Evolutionary conservation across 768 basidiomycete genomes (phyloP).

Genomic region (Trametes coccinea): DNA sequence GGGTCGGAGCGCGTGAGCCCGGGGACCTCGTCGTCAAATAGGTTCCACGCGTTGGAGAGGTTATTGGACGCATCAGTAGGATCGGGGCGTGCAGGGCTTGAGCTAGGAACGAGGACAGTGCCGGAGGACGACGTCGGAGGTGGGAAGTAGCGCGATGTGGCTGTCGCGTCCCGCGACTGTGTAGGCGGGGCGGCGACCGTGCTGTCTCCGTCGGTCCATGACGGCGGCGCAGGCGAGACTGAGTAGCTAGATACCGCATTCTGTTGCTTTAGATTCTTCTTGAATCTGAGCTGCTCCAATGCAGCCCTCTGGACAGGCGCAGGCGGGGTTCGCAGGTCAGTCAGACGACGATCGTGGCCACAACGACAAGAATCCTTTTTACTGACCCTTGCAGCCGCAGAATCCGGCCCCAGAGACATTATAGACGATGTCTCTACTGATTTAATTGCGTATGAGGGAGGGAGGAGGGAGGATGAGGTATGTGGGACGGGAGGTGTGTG

Average conservation of each 20-base stretch:
- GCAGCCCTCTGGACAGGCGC: conserved; percentile 40
- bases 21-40: conserved; percentile 45
- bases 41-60: conserved; percentile 37
- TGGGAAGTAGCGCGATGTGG: conserved; percentile 61
- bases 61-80: conserved; percentile 39
- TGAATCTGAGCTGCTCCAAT: conserved; percentile 48
- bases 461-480: conserved; percentile 2
- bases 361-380: conserved; percentile 19
- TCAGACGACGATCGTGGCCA: conserved; percentile 24
- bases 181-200: conserved; percentile 43
- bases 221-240: conserved; percentile 26
- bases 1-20: conserved; percentile 39
- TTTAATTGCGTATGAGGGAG: background rate
- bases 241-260: conserved; percentile 21
- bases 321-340: conserved; percentile 12
- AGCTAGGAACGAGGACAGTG: conserved; percentile 73
- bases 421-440: background rate
- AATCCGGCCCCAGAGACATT: conserved; percentile 52
- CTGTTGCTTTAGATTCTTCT: conserved; percentile 40
- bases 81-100: conserved; percentile 59
- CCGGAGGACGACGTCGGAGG: conserved; percentile 48
- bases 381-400: conserved; percentile 53
- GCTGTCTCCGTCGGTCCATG: conserved; percentile 21
- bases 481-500: conserved; percentile 15
- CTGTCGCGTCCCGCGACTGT: conserved; percentile 79